Evolutionary conservation across 1,284 basidiomycete genomes (phyloP).

Genomic region (Macrocybe sp.): DNA sequence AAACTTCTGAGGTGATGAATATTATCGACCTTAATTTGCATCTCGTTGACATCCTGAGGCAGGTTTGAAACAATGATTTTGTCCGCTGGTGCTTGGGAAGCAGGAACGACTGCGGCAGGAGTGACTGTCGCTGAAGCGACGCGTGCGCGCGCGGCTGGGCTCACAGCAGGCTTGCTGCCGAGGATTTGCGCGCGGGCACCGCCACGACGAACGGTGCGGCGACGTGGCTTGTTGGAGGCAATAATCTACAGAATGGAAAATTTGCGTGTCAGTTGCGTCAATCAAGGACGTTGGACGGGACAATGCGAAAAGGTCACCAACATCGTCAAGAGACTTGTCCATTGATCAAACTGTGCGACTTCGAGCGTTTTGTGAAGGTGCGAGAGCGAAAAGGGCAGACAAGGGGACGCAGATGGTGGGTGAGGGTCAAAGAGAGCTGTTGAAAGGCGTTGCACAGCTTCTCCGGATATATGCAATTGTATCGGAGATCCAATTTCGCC

Average conservation of each 20-base stretch:
- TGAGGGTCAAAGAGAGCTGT: too few relatives aligned
- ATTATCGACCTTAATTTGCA: slow-evolving; percentile 77
- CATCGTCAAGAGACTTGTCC: slow-evolving; percentile 91
- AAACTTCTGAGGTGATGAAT: background rate
- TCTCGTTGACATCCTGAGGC: slow-evolving; percentile 91
- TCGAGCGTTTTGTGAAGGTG: slow-evolving; percentile 1
- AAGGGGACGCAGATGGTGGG: slow-evolving; percentile 10
- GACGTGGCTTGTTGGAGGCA: slow-evolving; percentile 49
- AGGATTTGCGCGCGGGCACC: slow-evolving; percentile 53
- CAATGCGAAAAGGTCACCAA: slow-evolving; percentile 31
- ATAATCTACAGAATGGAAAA: slow-evolving; percentile 58
- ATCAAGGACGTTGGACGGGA: too few relatives aligned
- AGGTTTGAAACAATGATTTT: slow-evolving; percentile 98
- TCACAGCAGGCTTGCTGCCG: slow-evolving; percentile 38
- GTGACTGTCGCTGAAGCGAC: slow-evolving; percentile 41
- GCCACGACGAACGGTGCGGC: slow-evolving; percentile 34
- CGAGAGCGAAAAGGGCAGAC: slow-evolving; percentile 6
- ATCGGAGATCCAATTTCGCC: too few relatives aligned
- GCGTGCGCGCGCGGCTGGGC: slow-evolving; percentile 50
- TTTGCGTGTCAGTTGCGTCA: slow-evolving; percentile 13
- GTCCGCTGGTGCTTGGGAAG: slow-evolving; percentile 47
- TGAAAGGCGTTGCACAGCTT: too few relatives aligned
- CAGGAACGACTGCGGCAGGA: slow-evolving; percentile 30
- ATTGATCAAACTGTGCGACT: slow-evolving; percentile 29
- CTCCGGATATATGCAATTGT: too few relatives aligned